Evolutionary conservation across 495 filamentous ascomycete genomes (phyloP).

Genomic region (Aspergillus diversus): DNA sequence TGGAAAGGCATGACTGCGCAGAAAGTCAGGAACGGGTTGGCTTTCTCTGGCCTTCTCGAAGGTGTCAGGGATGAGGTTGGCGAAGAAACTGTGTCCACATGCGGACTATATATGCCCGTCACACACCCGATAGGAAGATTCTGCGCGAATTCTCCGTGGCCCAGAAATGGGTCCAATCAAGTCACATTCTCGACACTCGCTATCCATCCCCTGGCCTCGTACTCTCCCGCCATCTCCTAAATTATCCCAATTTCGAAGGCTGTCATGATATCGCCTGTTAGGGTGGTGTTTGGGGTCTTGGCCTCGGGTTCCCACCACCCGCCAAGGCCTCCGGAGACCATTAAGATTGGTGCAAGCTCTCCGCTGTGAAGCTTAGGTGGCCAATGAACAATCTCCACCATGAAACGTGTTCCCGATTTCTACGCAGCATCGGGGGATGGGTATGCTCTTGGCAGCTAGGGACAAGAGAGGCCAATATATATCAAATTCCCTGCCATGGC

Average conservation of each 20-base stretch:
- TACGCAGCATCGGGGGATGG: neutral
- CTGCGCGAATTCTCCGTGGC: neutral
- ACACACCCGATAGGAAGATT: neutral
- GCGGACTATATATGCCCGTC: neutral
- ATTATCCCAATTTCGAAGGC: neutral
- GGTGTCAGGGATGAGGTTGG: neutral
- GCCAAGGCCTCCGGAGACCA: slow-evolving; percentile 21
- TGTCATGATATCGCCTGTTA: neutral
- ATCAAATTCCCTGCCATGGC: neutral
- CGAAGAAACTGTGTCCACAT: neutral
- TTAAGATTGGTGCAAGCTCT: slow-evolving; percentile 12
- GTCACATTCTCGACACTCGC: neutral
- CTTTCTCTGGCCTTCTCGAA: slow-evolving; percentile 4
- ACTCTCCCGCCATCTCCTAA: neutral
- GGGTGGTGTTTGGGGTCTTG: neutral
- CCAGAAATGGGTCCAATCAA: neutral
- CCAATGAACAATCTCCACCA: slow-evolving; percentile 10
- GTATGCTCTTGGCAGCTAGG: slow-evolving; percentile 4
- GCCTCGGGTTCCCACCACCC: neutral
- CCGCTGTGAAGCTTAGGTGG: slow-evolving; percentile 2
- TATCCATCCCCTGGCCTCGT: neutral
- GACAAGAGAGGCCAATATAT: neutral
- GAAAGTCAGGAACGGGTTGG: neutral
- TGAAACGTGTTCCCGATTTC: slow-evolving; percentile 18
- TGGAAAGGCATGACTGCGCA: slow-evolving; percentile 19